These are phyloP conservation scores for Suillus discolor DNA, from an alignment of 768 basidiomycete genomes.

Conservation along the genomic window DNA sequence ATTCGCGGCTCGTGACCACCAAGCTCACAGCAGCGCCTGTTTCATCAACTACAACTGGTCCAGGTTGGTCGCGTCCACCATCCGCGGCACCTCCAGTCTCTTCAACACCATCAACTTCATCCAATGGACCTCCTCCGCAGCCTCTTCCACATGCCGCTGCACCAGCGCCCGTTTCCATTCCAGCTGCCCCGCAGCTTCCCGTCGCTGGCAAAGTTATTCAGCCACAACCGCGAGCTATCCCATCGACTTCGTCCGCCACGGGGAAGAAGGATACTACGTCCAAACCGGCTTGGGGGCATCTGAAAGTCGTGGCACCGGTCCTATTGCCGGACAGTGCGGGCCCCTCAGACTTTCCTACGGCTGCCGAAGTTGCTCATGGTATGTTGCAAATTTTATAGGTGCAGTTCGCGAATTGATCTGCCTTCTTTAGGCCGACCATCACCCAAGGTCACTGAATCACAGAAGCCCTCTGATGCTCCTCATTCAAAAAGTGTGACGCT, in stretches of 20 bases:
- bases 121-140: slow-evolving; percentile 47
- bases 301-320: slow-evolving; percentile 40
- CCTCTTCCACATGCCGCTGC: slow-evolving; percentile 43
- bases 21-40: slow-evolving; percentile 76
- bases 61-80: slow-evolving; percentile 81
- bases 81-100: slow-evolving; percentile 67
- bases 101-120: slow-evolving; percentile 49
- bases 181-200: slow-evolving; percentile 51
- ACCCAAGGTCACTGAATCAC: slow-evolving; percentile 34
- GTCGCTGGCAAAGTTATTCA: slow-evolving; percentile 70
- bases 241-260: slow-evolving; percentile 33
- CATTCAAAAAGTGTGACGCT: slow-evolving; percentile 58
- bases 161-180: slow-evolving; percentile 19
- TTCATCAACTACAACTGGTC: slow-evolving; percentile 55
- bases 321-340: slow-evolving; percentile 45
- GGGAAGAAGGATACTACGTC: slow-evolving; percentile 33
- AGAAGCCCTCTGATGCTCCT: slow-evolving; percentile 55
- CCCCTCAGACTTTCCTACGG: slow-evolving; percentile 88
- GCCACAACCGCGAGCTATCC: slow-evolving; percentile 52
- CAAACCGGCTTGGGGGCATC: slow-evolving; percentile 76
- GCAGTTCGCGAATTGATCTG: slow-evolving; percentile 5
- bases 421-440: slow-evolving; percentile 11
- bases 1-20: slow-evolving; percentile 84
- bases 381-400: slow-evolving; percentile 30
- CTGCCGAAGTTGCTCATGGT: slow-evolving; percentile 93